Conservation (phyloP, 2,329 filamentous ascomycete species). For the Nemania bipapillata region DNA sequence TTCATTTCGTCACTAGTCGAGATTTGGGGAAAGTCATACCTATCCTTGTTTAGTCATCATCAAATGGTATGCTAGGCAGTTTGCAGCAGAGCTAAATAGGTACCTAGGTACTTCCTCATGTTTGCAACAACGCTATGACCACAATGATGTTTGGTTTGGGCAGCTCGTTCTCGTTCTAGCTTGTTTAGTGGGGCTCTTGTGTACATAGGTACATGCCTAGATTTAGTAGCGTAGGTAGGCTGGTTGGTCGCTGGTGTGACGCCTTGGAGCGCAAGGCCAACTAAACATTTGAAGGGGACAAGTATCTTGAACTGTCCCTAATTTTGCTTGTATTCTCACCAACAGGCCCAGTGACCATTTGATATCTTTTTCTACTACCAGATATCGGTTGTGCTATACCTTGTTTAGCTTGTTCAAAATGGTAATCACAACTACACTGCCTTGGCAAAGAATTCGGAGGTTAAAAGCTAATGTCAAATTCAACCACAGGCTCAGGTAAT, state of each 20-base stretch:
- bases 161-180: not conserved
- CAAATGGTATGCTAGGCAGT: no score
- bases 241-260: not conserved
- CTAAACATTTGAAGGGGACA: slow-evolving; percentile 39
- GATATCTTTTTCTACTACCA: not conserved
- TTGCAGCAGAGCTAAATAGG: no score
- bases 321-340: slow-evolving; percentile 13
- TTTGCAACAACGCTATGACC: slow-evolving; percentile 24
- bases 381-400: not conserved
- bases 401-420: slow-evolving; percentile 35
- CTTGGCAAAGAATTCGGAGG: slow-evolving; percentile 14
- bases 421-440: slow-evolving; percentile 39
- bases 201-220: not conserved
- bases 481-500: slow-evolving; percentile 71
- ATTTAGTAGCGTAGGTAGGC: no score
- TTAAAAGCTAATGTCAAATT: slow-evolving; percentile 33
- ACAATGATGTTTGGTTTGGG: no score
- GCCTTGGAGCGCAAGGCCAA: slow-evolving; percentile 35
- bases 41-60: no score
- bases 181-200: slow-evolving; percentile 14
- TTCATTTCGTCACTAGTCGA: not conserved
- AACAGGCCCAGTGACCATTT: slow-evolving; percentile 11
- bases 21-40: no score
- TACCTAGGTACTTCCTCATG: not conserved
- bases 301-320: slow-evolving; percentile 15